These are phyloP conservation scores for Leccinum incarnatum DNA, from an alignment of 768 basidiomycete species.

Conservation along the genomic window DNA sequence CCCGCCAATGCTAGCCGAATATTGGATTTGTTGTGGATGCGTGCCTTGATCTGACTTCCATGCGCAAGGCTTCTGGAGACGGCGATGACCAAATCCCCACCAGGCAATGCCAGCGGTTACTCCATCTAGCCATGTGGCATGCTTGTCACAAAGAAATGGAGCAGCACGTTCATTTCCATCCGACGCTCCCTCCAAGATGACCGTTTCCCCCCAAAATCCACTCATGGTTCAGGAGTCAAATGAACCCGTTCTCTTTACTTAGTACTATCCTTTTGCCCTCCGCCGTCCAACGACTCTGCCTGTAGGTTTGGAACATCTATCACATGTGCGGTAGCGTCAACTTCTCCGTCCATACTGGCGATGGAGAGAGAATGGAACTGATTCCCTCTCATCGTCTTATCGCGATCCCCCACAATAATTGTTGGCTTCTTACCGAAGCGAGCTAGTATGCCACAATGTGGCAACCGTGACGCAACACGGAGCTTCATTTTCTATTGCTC, in stretches of 20 bases:
- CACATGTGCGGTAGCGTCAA: not conserved
- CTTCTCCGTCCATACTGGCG: not conserved
- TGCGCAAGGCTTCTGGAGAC: not conserved
- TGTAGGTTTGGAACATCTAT: not conserved
- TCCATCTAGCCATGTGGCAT: no score
- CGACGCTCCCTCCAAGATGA: not conserved
- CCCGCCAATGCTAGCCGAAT: not conserved
- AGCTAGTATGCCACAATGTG: not conserved
- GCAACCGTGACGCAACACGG: no score
- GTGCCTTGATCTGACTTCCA: slow-evolving; percentile 3
- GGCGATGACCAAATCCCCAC: not conserved
- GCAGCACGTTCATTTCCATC: not conserved
- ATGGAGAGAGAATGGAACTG: not conserved
- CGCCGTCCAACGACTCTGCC: not conserved
- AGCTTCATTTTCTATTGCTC: no score
- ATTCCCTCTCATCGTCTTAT: not conserved
- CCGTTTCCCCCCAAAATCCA: not conserved
- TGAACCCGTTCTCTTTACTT: not conserved
- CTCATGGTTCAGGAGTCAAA: not conserved
- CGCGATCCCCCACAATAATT: not conserved
- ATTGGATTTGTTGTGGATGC: not conserved
- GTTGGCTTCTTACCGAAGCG: not conserved
- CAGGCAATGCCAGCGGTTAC: not conserved
- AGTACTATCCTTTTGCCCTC: no score
- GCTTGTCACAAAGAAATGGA: not conserved